These are phyloP conservation scores for Austroboletus niveus DNA, from an alignment of 1,284 basidiomycete genomes.

Conservation along the genomic window DNA sequence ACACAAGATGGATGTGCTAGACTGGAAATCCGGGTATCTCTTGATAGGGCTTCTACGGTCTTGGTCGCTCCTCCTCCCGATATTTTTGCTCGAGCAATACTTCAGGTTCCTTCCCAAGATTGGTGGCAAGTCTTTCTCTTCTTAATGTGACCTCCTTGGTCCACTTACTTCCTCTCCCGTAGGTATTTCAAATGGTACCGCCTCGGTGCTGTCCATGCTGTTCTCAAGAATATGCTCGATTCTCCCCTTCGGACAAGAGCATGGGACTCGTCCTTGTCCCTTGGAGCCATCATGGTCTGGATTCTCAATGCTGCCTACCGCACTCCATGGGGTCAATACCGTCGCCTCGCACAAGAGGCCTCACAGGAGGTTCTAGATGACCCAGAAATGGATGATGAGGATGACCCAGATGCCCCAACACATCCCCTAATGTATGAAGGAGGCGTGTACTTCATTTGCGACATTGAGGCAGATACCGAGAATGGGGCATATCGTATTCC, in stretches of 20 bases:
- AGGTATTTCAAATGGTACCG: slow-evolving; percentile 13
- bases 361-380: not conserved
- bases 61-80: not conserved
- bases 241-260: not conserved
- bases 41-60: not conserved
- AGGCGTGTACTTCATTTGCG: not conserved
- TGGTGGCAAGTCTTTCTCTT: slow-evolving; percentile 10
- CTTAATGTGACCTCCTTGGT: not conserved
- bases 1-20: slow-evolving; percentile 4
- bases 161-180: not conserved
- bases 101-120: not conserved
- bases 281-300: slow-evolving; percentile 5
- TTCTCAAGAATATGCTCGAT: not conserved
- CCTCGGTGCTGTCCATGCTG: not conserved
- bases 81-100: slow-evolving; percentile 1
- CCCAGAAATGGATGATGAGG: not conserved
- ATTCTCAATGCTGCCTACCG: slow-evolving; percentile 3
- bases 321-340: not conserved
- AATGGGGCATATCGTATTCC: not conserved
- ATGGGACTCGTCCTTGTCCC: not conserved
- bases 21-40: slow-evolving; percentile 2
- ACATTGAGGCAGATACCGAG: not conserved
- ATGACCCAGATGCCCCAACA: not conserved
- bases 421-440: slow-evolving; percentile 7
- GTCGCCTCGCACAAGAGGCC: not conserved